Base-by-base conservation (phyloP, 768 basidiomycete species). In the Trametes maxima region DNA sequence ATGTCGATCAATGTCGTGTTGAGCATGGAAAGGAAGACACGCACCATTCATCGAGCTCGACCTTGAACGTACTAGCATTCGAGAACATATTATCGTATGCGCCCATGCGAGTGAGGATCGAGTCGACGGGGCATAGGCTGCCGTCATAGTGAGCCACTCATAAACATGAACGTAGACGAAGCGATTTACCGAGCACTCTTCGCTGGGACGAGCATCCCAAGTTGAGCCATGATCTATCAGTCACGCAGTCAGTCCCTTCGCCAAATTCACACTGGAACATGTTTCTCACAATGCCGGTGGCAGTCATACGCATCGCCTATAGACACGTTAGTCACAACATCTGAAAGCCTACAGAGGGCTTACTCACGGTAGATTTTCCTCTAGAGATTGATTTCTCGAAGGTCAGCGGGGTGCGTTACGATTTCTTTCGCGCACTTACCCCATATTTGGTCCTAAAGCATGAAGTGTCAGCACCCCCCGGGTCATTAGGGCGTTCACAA, bases 41-140 rank as follows among this genome's bases (percentile, higher is more conserved):
- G 43, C 67, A 94, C 94, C 94, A 94, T 83, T 99, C 97, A 72
- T 98, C 97, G 58, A 99, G 79, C 72, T 99, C 97, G 21, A 99
- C 97, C 73, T 98, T 97, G 84, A 98, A 99, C 0, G 96, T 98
- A 74, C 93, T 94, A 1, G 94, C 85, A 67, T 93, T 88, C 2
- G 91, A 88, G 74, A 95, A 95, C 90, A 96, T 94, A 70, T 95
- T 95, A 69, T 98, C 96, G 71, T 98, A 97, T 2, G 97, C 97
- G 11, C 97, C 97, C 97, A 98, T 98, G 24, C 96, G 87, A 2
- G 97, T 98, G 60, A 94, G 83, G 65, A 99, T 97, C 13, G 88
- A 79, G 70, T 99, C 95, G 2, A 97, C 85, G 1, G 97, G 94
- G 62, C 88, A 90, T 48, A 99, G 71, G 37, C 94, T 94, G 47